phyloP scores from a whole-genome alignment of 2,329 filamentous ascomycete genomes.

The Trichoderma sp. region DNA sequence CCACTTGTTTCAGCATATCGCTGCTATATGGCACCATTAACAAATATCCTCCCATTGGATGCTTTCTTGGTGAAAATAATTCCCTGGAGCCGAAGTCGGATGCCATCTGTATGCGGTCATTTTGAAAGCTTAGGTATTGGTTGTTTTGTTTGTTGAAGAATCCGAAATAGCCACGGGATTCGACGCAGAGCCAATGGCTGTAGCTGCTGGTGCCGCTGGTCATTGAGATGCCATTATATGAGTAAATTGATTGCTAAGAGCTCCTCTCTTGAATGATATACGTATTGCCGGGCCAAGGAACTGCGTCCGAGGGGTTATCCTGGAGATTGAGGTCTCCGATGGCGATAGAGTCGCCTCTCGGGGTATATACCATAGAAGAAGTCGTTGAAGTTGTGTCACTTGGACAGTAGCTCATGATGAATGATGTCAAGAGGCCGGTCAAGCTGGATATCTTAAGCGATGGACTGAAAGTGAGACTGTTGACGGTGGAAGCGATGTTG shows the following conservation, averaged over 20 bases:
- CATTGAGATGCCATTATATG: too few species aligned
- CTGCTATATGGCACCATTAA: too few species aligned
- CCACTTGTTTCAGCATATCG: too few species aligned
- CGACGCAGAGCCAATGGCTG: neutral
- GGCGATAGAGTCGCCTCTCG: neutral
- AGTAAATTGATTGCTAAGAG: neutral
- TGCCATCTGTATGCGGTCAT: too few species aligned
- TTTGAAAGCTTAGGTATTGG: too few species aligned
- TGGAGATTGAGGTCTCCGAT: neutral
- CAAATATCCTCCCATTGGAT: too few species aligned
- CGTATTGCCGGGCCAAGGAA: neutral
- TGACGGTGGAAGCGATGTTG: neutral
- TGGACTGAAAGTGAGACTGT: neutral
- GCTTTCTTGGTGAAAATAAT: too few species aligned
- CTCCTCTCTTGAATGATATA: neutral
- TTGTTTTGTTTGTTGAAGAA: too few species aligned
- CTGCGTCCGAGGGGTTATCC: neutral
- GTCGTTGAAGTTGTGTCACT: neutral
- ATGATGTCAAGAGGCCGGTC: neutral
- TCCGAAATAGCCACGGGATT: too few species aligned
- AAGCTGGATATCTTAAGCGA: neutral
- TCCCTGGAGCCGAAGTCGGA: too few species aligned
- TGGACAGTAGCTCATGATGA: neutral
- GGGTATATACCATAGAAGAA: neutral
- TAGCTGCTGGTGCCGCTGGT: too few species aligned